These are phyloP conservation scores for Colletotrichum tropicicola DNA, from an alignment of 2,329 filamentous ascomycete genomes.

Conservation along the genomic window DNA sequence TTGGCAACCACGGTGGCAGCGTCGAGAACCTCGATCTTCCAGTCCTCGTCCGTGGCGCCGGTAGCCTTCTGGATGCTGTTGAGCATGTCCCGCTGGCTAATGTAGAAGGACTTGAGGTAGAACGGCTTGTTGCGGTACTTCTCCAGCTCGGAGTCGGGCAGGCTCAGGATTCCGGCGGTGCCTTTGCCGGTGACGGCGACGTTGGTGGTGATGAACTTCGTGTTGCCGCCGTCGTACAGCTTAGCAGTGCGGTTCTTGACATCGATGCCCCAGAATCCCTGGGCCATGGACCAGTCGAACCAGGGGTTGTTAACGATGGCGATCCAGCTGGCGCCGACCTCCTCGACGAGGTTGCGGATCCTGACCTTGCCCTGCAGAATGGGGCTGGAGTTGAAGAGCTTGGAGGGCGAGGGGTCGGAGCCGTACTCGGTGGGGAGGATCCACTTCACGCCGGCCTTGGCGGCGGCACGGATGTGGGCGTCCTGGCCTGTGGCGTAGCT, in stretches of 20 bases:
- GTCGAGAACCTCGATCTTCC: constrained; percentile 57
- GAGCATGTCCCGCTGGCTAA: constrained; percentile 74
- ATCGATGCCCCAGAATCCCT: constrained; percentile 42
- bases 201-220: constrained; percentile 65
- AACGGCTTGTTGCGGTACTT: constrained; percentile 55
- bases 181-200: constrained; percentile 62
- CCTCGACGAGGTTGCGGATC: constrained; percentile 38
- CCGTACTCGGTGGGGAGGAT: constrained; percentile 62
- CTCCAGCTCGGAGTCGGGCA: constrained; percentile 36
- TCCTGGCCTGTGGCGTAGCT: constrained; percentile 48
- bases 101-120: constrained; percentile 64
- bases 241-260: constrained; percentile 38
- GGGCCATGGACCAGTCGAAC: constrained; percentile 40
- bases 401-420: constrained; percentile 40
- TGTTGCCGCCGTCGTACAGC: constrained; percentile 65
- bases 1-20: constrained; percentile 54
- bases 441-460: constrained; percentile 61
- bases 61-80: constrained; percentile 66
- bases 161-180: constrained; percentile 46
- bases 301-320: constrained; percentile 43
- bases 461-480: constrained; percentile 62
- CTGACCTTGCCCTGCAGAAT: constrained; percentile 37
- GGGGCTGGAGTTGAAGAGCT: constrained; percentile 29
- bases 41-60: constrained; percentile 66
- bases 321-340: constrained; percentile 43